Base-by-base conservation (phyloP, 768 basidiomycete species). In the Neoboletus magnificus region DNA sequence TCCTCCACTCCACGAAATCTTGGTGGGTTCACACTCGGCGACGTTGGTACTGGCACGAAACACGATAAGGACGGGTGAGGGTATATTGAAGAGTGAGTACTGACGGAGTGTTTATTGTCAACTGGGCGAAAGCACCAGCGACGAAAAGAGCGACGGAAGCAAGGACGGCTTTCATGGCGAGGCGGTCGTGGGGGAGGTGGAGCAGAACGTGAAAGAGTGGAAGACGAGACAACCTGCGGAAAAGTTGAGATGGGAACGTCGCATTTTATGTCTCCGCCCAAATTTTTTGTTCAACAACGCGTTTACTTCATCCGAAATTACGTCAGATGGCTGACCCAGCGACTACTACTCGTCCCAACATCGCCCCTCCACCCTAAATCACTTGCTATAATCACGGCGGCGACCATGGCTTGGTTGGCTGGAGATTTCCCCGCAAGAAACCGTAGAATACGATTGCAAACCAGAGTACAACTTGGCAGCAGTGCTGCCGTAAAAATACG, bases 71-170 rank as follows among this genome's bases (percentile, higher is more conserved):
- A 40, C 25, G 10, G 5, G 40, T 13, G 20, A 36, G 7, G 18
- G 15, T 1, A 48, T 3, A 37, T 35, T 27, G 23, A 39, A 15
- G 16, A 9, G 25, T 8, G 30, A 15, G 33, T 33, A 79, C 87
- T 65, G 61, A 90, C 89, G 89, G 89, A 36, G 89, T 92, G 68
- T 87, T 85, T 67, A 91, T 75, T 1, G 61, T 72, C 60, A 84
- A n/a, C 48, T 83, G 82, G 18, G 80, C 84, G 25, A 75, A 40
- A 47, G 70, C 82, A 32, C 70, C 69, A 48, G 71, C 67, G 44
- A 72, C 74, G 59, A 79, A 66, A 60, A 82, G 70, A 41, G 72
- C 72, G 62, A 82, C 52, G 51, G 77, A 64, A 46, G 74, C 63
- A 54, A 73, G 11, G 52, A 57, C 8, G 58, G 73, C 67, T 74